Conservation (phyloP, 768 basidiomycete species). For the Xerocomellus amylosporus region DNA sequence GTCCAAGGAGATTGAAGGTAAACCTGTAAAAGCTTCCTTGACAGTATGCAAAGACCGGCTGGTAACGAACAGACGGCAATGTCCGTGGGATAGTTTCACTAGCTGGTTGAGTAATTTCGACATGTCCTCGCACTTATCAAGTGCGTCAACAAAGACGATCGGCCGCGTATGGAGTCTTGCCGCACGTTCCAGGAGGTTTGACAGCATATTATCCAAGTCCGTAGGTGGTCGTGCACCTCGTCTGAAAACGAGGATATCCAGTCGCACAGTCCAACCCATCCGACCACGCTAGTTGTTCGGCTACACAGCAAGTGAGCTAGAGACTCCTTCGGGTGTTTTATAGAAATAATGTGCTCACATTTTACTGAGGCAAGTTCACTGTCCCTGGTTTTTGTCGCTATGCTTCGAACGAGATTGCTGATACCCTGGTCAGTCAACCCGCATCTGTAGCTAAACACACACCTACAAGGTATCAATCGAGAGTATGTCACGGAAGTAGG, state of each 20-base stretch:
- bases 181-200: not conserved
- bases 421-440: not conserved
- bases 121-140: conserved; percentile 10
- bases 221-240: not conserved
- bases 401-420: not conserved
- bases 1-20: not conserved
- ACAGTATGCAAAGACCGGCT: not conserved
- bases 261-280: not conserved
- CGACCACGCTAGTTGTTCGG: not conserved
- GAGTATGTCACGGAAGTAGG: not conserved
- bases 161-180: not conserved
- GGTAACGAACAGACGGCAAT: conserved; percentile 5
- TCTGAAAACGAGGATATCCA: conserved; percentile 1
- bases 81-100: not conserved
- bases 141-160: conserved; percentile 9
- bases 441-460: too few relatives aligned
- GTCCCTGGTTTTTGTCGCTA: not conserved
- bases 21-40: not conserved
- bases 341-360: not conserved
- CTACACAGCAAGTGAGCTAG: not conserved
- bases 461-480: not conserved
- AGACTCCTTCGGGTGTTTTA: too few relatives aligned
- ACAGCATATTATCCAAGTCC: not conserved
- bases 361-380: not conserved
- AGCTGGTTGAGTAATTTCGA: not conserved